Conservation (phyloP, 345 rosid genomes). For the Hibiscus tridactylites region DNA sequence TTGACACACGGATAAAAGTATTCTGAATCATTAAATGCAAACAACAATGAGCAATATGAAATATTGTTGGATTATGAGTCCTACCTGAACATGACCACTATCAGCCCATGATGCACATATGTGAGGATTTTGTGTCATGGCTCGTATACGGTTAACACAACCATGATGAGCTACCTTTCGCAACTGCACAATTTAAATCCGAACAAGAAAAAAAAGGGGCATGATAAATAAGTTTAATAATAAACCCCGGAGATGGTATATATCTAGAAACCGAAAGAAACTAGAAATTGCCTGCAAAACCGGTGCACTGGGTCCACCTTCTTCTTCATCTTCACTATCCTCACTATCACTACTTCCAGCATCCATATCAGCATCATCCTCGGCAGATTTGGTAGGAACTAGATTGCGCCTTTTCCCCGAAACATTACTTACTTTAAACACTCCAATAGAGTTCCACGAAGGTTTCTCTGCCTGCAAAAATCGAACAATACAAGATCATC, state of each 20-base stretch:
- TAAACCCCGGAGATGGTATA: neutral
- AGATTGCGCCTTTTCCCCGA: constrained; percentile 78
- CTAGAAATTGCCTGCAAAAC: constrained; percentile 51
- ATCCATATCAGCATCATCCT: constrained; percentile 52
- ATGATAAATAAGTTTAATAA: constrained; percentile 1
- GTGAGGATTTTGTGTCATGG: constrained; percentile 84
- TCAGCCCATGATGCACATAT: constrained; percentile 95
- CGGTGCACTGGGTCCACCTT: constrained; percentile 52
- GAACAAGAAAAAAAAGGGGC: neutral
- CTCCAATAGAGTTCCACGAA: constrained; percentile 66
- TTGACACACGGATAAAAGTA: neutral
- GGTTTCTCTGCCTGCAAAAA: constrained; percentile 73
- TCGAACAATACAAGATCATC: neutral
- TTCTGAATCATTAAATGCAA: neutral
- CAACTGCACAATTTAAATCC: constrained; percentile 35
- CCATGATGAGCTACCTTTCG: constrained; percentile 80
- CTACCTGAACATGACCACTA: constrained; percentile 83
- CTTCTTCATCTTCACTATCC: constrained; percentile 50
- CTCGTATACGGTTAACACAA: constrained; percentile 79
- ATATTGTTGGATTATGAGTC: constrained; percentile 6
- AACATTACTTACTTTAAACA: constrained; percentile 64
- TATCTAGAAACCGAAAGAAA: constrained; percentile 7
- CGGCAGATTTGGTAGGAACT: constrained; percentile 40
- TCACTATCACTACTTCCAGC: constrained; percentile 67
- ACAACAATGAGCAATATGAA: neutral